Conservation (phyloP, 177 flowering plant genomes). For the Telopea speciosissima region DNA sequence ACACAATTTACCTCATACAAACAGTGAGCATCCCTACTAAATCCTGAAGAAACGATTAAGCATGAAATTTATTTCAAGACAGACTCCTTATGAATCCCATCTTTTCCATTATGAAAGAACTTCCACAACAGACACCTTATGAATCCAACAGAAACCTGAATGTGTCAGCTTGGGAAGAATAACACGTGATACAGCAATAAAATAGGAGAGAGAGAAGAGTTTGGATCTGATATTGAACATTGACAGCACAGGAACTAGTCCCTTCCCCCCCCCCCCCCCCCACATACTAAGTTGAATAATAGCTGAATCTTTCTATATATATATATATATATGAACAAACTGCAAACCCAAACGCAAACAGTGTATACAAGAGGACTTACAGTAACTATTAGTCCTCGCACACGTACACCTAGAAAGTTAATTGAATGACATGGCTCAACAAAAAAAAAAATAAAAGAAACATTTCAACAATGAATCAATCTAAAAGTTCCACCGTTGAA, state of each 20-base stretch:
- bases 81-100: not conserved
- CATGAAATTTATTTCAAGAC: too few relatives aligned
- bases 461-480: too few relatives aligned
- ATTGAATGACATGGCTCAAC: not conserved
- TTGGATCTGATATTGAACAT: too few relatives aligned
- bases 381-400: not conserved
- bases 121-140: not conserved
- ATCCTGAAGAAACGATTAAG: not conserved
- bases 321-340: too few relatives aligned
- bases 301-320: too few relatives aligned
- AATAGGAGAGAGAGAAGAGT: too few relatives aligned
- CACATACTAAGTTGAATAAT: too few relatives aligned
- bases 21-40: not conserved
- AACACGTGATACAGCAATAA: not conserved
- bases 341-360: too few relatives aligned
- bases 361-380: not conserved
- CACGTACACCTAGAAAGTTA: not conserved
- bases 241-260: too few relatives aligned
- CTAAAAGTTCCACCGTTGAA: too few relatives aligned
- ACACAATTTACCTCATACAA: too few relatives aligned
- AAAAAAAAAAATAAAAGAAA: not conserved
- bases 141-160: not conserved
- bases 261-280: too few relatives aligned
- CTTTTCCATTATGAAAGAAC: not conserved
- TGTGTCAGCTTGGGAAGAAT: not conserved